A percentile compares a stretch with the other conserved stretches of the same genome.
Conservation (phyloP, 768 basidiomycete genomes). For the Collybia mongolica region DNA sequence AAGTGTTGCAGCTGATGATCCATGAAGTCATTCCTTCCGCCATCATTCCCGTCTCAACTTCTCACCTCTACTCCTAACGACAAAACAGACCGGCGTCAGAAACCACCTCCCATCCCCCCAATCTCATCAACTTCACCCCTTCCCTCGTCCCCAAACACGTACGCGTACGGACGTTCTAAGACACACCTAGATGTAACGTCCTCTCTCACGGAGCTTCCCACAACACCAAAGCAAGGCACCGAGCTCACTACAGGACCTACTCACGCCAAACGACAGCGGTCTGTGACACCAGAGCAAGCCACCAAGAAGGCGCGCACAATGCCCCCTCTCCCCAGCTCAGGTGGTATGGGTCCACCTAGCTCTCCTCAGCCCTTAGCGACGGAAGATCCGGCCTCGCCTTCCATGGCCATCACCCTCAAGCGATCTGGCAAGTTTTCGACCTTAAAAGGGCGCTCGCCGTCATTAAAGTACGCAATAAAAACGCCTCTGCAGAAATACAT, state of each 20-base stretch:
- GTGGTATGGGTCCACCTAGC: not conserved
- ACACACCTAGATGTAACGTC: conserved; percentile 6
- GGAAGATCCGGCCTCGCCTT: conserved; percentile 19
- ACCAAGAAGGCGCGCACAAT: conserved; percentile 15
- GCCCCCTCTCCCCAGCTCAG: not conserved
- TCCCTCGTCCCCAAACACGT: conserved; percentile 21
- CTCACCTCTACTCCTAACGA: conserved; percentile 51
- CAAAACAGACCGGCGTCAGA: conserved; percentile 24
- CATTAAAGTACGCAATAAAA: conserved; percentile 35
- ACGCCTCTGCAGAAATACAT: conserved; percentile 19
- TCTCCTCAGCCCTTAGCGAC: conserved; percentile 15
- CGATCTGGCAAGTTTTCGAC: conserved; percentile 29
- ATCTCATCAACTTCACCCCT: conserved; percentile 27
- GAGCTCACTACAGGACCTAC: not conserved
- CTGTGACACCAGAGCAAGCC: conserved; percentile 11
- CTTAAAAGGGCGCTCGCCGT: conserved; percentile 43
- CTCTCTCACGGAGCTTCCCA: conserved; percentile 8
- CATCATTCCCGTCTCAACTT: conserved; percentile 54
- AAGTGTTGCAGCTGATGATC: conserved; percentile 6
- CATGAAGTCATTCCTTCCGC: conserved; percentile 44
- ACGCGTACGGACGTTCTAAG: conserved; percentile 15
- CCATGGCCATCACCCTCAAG: conserved; percentile 24
- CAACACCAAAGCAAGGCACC: conserved; percentile 8
- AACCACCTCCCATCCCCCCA: conserved; percentile 40
- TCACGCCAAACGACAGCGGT: conserved; percentile 11